Evolutionary conservation across 805 yeast species (phyloP).

Genomic region (Barnettozyma siamensis): DNA sequence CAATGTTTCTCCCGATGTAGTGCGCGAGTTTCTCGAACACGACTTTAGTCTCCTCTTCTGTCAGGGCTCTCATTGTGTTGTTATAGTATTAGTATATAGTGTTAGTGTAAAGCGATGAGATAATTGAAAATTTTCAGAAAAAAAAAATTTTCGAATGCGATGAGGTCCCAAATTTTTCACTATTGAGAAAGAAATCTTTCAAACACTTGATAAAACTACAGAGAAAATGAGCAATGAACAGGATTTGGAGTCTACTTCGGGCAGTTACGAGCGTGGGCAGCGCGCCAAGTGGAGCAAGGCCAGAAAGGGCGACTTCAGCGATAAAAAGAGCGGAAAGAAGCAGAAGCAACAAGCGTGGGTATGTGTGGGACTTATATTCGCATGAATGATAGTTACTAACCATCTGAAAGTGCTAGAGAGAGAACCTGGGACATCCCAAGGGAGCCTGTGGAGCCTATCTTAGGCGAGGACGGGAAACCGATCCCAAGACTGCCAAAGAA

Average conservation of each 20-base stretch:
- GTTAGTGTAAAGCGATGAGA: neutral
- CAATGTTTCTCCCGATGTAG: constrained; percentile 93
- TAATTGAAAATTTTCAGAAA: constrained; percentile 4
- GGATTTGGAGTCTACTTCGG: constrained; percentile 31
- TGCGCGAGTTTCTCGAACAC: constrained; percentile 95
- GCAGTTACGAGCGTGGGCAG: constrained; percentile 37
- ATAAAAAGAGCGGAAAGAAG: constrained; percentile 16
- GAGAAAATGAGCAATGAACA: constrained; percentile 23
- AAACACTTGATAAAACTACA: too few species aligned
- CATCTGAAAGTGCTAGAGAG: constrained; percentile 11
- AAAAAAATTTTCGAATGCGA: neutral
- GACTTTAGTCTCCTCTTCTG: constrained; percentile 94
- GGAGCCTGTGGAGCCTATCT: constrained; percentile 19
- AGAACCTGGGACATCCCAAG: constrained; percentile 13
- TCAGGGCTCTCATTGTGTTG: constrained; percentile 74
- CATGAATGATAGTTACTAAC: constrained; percentile 12
- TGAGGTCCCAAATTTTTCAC: too few species aligned
- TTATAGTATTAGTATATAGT: neutral
- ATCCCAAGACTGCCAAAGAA: constrained; percentile 72
- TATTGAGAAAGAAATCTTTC: too few species aligned
- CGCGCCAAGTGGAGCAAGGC: constrained; percentile 29
- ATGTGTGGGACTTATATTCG: too few species aligned
- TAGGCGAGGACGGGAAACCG: constrained; percentile 62
- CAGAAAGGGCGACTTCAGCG: constrained; percentile 22
- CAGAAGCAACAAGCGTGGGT: constrained; percentile 24